A percentile compares a stretch with the other conserved stretches of the same genome.
Evolutionary conservation across 2,329 filamentous ascomycete genomes (phyloP).

Genomic region (Claviceps spartinae): DNA sequence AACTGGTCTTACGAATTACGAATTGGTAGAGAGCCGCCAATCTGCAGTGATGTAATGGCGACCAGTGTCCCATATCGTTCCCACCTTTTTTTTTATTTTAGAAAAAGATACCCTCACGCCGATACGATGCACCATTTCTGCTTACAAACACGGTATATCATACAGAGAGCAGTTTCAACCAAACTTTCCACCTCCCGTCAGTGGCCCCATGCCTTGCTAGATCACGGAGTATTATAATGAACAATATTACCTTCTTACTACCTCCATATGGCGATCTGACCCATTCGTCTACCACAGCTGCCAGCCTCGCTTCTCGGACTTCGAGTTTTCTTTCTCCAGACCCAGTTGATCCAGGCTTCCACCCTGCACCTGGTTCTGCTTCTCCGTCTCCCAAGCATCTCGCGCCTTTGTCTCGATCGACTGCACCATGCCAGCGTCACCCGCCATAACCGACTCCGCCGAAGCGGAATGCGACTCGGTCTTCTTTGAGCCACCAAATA

Average conservation of each 20-base stretch:
- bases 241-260: not conserved
- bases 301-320: conserved; percentile 33
- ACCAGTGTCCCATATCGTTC: not conserved
- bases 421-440: conserved; percentile 10
- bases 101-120: conserved; percentile 26
- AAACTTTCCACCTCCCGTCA: conserved; percentile 1
- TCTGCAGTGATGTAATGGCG: not conserved
- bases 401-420: conserved; percentile 25
- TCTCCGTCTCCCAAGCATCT: conserved; percentile 34
- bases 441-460: conserved; percentile 7
- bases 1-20: not conserved
- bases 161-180: conserved; percentile 17
- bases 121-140: conserved; percentile 31
- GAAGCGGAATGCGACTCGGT: conserved; percentile 6
- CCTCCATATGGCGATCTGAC: not conserved
- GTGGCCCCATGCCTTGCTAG: conserved; percentile 5
- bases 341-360: conserved; percentile 39
- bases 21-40: not conserved
- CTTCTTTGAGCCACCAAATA: conserved; percentile 13
- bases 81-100: not conserved
- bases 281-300: conserved; percentile 25
- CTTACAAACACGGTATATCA: conserved; percentile 23
- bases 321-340: conserved; percentile 17
- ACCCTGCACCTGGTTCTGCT: conserved; percentile 35
- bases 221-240: not conserved